Evolutionary conservation across 2,329 filamentous ascomycete genomes (phyloP).

Genomic region (Colletotrichum sp.): DNA sequence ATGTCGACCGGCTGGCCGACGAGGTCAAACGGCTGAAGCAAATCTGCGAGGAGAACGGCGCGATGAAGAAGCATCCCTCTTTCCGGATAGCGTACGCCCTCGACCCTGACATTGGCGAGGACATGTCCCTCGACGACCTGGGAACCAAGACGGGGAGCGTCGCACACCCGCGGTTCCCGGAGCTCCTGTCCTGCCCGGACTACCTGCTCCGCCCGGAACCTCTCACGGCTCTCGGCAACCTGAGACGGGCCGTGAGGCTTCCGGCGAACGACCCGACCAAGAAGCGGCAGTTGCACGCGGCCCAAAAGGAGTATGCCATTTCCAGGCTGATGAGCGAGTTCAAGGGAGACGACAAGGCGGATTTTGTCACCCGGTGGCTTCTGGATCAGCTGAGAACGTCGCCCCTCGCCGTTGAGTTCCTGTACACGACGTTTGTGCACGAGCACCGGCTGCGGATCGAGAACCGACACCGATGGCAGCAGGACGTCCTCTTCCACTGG

Average conservation of each 20-base stretch:
- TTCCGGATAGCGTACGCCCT: conserved; percentile 43
- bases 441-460: conserved; percentile 36
- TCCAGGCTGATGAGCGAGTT: conserved; percentile 43
- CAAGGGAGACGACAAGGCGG: conserved; percentile 40
- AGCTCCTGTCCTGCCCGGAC: conserved; percentile 54
- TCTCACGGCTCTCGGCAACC: conserved; percentile 44
- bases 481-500: conserved; percentile 43
- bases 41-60: conserved; percentile 44
- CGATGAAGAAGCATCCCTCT: conserved; percentile 48
- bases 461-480: conserved; percentile 39
- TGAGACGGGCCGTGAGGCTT: conserved; percentile 42
- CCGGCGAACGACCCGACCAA: conserved; percentile 39
- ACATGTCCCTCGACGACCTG: conserved; percentile 43
- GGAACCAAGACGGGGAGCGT: conserved; percentile 32
- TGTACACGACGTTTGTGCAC: conserved; percentile 42
- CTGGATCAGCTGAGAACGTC: conserved; percentile 55
- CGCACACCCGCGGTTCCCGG: conserved; percentile 45
- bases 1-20: conserved; percentile 36
- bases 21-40: conserved; percentile 39
- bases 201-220: conserved; percentile 46
- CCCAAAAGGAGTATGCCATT: conserved; percentile 55
- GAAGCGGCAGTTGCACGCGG: conserved; percentile 38
- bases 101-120: conserved; percentile 42
- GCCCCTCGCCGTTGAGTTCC: conserved; percentile 47
- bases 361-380: conserved; percentile 59